Evolutionary conservation across 441 rosid genomes (phyloP), one percentile per base, ranked within the genome.

Genomic region (Brassica balearica): DNA sequence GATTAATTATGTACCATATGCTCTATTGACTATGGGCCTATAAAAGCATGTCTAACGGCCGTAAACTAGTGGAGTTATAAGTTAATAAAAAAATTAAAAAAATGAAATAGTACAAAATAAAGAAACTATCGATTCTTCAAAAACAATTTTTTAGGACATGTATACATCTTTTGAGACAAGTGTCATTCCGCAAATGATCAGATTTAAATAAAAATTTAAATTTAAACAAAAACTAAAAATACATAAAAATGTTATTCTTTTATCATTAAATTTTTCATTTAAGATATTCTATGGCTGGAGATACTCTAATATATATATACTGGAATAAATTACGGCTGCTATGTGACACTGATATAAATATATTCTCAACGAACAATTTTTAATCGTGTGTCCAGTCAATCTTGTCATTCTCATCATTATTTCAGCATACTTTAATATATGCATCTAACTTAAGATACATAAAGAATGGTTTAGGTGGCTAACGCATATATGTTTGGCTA

Each of bases 401-500:
- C 72, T 38, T 80, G 82, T 75, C 79, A 80, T 65, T 70, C 72
- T 69, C 76, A 70, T 69, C 67, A 63, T 68, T 68, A 73, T 32
- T 78, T 68, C 23, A 25, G 2, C 32, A 29, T 61, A 36, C 71
- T 68, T 67, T 34, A 73, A 60, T 41, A 55, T 7, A 53, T 53
- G 20, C 58, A 53, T 53, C 20, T 55, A 55, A 55, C n/a, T 19
- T 56, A 17, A 55, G 60, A 55, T 55, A 7, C 60, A 55, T 55
- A 55, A 55, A 55, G 60, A 15, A 15, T 17, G 22, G 60, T 55
- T 17, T 6, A 15, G 60, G 60, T 55, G 61, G 20, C 68, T 53
- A 73, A 79, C 61, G 81, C 71, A 79, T 73, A 79, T 78, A 63
- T 79, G 74, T 73, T 79, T 79, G 32, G 71, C 64, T 79, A 51